Evolutionary conservation across 1,284 basidiomycete species (phyloP).

Genomic region (Fomitiporia mediterranea): DNA sequence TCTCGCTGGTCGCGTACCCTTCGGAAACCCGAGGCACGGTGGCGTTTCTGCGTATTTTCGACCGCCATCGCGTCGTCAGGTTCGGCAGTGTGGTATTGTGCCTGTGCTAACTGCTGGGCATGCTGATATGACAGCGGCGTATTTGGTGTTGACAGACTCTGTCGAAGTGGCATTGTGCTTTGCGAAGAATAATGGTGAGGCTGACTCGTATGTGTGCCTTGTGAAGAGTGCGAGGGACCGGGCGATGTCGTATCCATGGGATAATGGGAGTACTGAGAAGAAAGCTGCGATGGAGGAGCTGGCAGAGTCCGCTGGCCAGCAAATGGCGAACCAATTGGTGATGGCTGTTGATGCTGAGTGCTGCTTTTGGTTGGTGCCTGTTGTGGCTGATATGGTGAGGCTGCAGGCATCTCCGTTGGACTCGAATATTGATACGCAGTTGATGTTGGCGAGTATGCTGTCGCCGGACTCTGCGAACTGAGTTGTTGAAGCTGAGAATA

Average conservation of each 20-base stretch:
- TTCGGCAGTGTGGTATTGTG: constrained; percentile 46
- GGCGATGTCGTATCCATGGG: constrained; percentile 60
- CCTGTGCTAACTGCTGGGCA: constrained; percentile 41
- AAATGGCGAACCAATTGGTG: constrained; percentile 47
- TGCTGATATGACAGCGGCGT: constrained; percentile 66
- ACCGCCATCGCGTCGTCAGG: constrained; percentile 62
- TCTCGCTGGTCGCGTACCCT: constrained; percentile 67
- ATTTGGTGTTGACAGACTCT: constrained; percentile 56
- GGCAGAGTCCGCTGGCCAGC: constrained; percentile 26
- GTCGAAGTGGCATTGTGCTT: constrained; percentile 35
- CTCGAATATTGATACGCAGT: constrained; percentile 47
- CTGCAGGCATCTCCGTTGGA: constrained; percentile 42
- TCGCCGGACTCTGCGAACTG: constrained; percentile 40
- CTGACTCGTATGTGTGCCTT: constrained; percentile 26
- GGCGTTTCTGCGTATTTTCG: constrained; percentile 63
- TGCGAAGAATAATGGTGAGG: constrained; percentile 44
- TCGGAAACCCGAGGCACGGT: constrained; percentile 61
- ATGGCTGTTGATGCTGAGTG: constrained; percentile 46
- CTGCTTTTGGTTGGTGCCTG: constrained; percentile 58
- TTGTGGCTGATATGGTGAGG: constrained; percentile 45
- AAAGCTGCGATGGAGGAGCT: constrained; percentile 34
- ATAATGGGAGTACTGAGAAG: constrained; percentile 35
- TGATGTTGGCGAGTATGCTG: constrained; percentile 32
- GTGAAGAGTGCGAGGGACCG: constrained; percentile 41
- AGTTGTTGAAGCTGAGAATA: constrained; percentile 61